Evolutionary conservation across 495 filamentous ascomycete species (phyloP).

Genomic region (Annulohypoxylon stygium): DNA sequence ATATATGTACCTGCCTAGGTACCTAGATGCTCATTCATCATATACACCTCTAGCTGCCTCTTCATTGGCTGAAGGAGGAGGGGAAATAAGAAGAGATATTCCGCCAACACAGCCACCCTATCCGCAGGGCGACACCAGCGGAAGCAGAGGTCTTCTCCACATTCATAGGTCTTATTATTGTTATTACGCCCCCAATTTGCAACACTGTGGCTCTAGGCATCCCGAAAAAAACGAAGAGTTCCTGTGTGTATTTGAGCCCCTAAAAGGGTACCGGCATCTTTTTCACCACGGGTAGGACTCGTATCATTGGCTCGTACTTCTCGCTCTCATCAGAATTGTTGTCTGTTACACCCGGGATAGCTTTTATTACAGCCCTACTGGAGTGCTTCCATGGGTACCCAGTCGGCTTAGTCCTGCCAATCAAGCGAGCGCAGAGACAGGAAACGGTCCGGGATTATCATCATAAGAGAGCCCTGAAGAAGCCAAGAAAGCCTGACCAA

Average conservation of each 20-base stretch:
- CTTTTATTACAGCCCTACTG: slow-evolving; percentile 17
- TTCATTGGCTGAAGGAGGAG: slow-evolving; percentile 20
- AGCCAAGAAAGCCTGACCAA: slow-evolving; percentile 28
- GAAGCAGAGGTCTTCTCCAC: slow-evolving; percentile 25
- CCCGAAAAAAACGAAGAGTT: not conserved
- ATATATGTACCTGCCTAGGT: no score
- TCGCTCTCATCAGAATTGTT: not conserved
- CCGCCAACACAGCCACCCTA: slow-evolving; percentile 42
- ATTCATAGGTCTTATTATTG: slow-evolving; percentile 12
- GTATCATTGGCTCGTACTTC: slow-evolving; percentile 20
- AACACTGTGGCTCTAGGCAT: slow-evolving; percentile 3
- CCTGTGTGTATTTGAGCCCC: slow-evolving; percentile 30
- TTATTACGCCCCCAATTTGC: slow-evolving; percentile 39
- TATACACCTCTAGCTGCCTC: slow-evolving; percentile 6
- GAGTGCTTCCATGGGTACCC: slow-evolving; percentile 17
- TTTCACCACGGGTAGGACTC: not conserved
- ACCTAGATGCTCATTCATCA: slow-evolving; percentile 19
- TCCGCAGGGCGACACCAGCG: slow-evolving; percentile 26
- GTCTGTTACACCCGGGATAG: not conserved
- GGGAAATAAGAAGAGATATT: slow-evolving; percentile 22
- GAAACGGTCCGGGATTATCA: slow-evolving; percentile 19
- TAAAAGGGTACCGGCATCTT: slow-evolving; percentile 1
- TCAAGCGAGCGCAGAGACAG: slow-evolving; percentile 14
- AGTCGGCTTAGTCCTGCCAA: slow-evolving; percentile 16
- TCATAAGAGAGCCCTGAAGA: slow-evolving; percentile 18